Conservation (phyloP, 768 basidiomycete species). For the Pulveroboletus frians region DNA sequence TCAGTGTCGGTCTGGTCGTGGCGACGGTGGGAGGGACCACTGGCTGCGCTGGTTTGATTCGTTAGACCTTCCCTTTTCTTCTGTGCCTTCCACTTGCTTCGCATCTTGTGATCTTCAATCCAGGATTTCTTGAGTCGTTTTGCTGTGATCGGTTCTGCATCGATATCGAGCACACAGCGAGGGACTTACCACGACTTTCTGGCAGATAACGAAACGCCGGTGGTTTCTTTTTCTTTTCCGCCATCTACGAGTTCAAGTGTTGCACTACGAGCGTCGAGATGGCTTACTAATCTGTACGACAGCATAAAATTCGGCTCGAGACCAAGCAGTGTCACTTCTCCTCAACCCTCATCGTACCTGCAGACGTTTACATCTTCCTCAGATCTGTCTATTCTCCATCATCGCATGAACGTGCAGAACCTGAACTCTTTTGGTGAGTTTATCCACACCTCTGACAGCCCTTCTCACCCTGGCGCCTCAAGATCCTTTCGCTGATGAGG, state of each 20-base stretch:
- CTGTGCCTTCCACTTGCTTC: conserved; percentile 71
- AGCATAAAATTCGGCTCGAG: conserved; percentile 21
- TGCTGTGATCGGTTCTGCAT: conserved; percentile 40
- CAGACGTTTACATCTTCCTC: conserved; percentile 45
- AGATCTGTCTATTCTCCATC: conserved; percentile 40
- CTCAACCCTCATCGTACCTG: conserved; percentile 29
- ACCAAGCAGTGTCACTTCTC: conserved; percentile 11
- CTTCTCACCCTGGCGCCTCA: conserved; percentile 15
- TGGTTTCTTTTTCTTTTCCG: conserved; percentile 43
- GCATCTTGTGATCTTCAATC: conserved; percentile 72
- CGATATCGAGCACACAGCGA: background rate
- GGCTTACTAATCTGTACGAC: conserved; percentile 24
- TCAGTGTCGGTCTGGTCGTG: background rate
- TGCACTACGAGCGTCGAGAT: background rate
- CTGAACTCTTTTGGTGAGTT: conserved; percentile 69
- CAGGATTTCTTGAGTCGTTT: conserved; percentile 78
- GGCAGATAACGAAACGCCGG: conserved; percentile 71
- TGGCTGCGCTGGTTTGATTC: conserved; percentile 3
- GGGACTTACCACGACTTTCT: conserved; percentile 49
- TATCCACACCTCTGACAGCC: conserved; percentile 8
- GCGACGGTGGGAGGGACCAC: background rate
- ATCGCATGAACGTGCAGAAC: conserved; percentile 95
- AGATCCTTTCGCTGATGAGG: conserved; percentile 98
- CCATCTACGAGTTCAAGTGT: background rate
- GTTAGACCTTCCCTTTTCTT: conserved; percentile 47